Evolutionary conservation across 140 eudicot genomes (phyloP), one percentile per base, ranked within the genome.

Genomic region (Stevia rebaudiana): DNA sequence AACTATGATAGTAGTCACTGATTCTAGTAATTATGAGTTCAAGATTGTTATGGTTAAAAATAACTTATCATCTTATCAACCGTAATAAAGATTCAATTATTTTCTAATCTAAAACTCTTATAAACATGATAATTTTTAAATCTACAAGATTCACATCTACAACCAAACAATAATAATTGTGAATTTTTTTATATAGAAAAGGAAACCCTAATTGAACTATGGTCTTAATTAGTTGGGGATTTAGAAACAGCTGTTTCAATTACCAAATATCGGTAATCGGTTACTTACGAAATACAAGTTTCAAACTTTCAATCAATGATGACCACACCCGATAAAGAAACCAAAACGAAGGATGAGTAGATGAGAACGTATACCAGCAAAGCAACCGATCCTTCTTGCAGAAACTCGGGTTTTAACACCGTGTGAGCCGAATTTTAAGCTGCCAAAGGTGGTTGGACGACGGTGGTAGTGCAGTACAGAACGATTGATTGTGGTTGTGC

Each of bases 341-440:
- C 10, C 0, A 52, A 56, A 47, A 10, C 31, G 11, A 11, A 0
- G 4, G 18, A 67, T 17, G 18, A 28, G 43, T 4, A 16, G 23
- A 67, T 19, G 8, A 19, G 41, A 42, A 69, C 5, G 61, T 17
- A 49, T 76, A 76, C 81, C 81, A 37, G 81, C 76, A 76, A 66
- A 64, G 63, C 81, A 76, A 47, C 73, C 62, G 13, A 21, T 64
- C 31, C 68, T 70, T 70, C 64, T 70, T 0, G 72, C 52, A 57
- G 68, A 8, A 30, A 50, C 18, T 16, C 35, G 23, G n/a, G 13
- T 61, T 52, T 46, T 55, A 23, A 44, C 23, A 7, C 24, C 3
- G 12, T 44, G 36, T 30, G 10, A 61, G 56, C 43, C 8, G 57
- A 48, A 15, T 49, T 21, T 70, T 10, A 61, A 57, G 51, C n/a